These are phyloP conservation scores for Bothriochloa decipiens DNA, from an alignment of 176 grass and related monocot species.

Conservation along the genomic window DNA sequence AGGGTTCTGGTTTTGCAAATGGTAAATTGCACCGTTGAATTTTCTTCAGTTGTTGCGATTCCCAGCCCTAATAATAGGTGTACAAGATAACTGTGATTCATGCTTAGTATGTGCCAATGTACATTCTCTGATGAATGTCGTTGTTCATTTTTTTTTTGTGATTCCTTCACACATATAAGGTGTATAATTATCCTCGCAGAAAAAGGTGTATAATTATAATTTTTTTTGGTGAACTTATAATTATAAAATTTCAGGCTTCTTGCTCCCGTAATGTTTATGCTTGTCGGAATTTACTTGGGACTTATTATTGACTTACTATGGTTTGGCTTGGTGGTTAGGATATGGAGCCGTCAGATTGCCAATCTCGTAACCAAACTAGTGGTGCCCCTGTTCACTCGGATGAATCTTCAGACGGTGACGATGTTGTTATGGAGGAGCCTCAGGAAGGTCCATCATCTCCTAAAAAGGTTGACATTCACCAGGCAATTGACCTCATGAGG, in stretches of 20 bases:
- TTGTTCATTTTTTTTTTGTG: not conserved
- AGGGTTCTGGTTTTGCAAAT: not conserved
- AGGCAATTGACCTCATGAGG: conserved; percentile 33
- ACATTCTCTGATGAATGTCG: not conserved
- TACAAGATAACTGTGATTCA: not conserved
- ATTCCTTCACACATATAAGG: not conserved
- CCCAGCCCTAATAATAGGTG: not conserved
- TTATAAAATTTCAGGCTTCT: not conserved
- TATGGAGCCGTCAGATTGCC: conserved; percentile 4
- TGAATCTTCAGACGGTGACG: too few relatives aligned
- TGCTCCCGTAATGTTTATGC: not conserved
- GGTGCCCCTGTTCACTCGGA: too few relatives aligned
- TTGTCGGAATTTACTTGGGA: not conserved
- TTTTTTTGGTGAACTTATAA: too few relatives aligned
- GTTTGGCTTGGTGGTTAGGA: conserved; percentile 23
- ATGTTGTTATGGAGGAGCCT: too few relatives aligned
- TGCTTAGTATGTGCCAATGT: not conserved
- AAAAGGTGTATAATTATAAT: too few relatives aligned
- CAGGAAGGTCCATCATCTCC: not conserved
- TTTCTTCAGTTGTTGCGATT: not conserved
- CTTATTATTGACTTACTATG: too few relatives aligned
- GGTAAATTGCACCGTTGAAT: not conserved
- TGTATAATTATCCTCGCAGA: not conserved
- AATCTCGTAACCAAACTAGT: too few relatives aligned
- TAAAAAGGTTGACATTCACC: conserved; percentile 25